Percentiles rank a stretch among this genome's conserved stretches.
These are phyloP conservation scores for Maudiozyma bulderi DNA, from an alignment of 805 yeast species.

Conservation along the genomic window DNA sequence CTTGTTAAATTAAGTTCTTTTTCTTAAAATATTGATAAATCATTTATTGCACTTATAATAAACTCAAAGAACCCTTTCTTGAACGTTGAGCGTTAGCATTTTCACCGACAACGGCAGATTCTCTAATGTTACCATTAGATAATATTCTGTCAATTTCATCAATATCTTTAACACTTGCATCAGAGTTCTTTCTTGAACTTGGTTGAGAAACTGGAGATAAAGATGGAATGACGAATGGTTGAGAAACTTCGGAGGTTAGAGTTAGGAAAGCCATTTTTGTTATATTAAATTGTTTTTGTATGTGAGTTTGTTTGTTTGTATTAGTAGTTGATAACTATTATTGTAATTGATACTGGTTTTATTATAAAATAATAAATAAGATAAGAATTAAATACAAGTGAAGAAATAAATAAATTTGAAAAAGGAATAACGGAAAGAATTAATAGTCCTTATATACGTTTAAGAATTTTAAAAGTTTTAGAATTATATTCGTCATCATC, in stretches of 20 bases:
- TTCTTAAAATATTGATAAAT: too few species aligned
- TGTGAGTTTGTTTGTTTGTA: slow-evolving; percentile 1
- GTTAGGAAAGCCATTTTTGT: slow-evolving; percentile 36
- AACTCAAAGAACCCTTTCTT: slow-evolving; percentile 7
- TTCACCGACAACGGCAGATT: background rate
- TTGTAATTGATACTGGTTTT: background rate
- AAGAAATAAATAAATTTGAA: background rate
- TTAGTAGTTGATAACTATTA: background rate
- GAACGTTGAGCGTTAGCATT: background rate
- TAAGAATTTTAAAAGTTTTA: background rate
- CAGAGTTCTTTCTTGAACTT: slow-evolving; percentile 26
- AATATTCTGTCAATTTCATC: slow-evolving; percentile 6
- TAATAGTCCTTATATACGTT: background rate
- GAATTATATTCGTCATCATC: too few species aligned
- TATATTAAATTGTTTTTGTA: background rate
- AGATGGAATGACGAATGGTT: slow-evolving; percentile 57
- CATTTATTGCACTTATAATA: background rate
- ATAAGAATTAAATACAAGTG: background rate
- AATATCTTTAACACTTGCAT: slow-evolving; percentile 5
- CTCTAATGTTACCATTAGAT: background rate
- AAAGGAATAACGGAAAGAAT: background rate
- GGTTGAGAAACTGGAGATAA: slow-evolving; percentile 46
- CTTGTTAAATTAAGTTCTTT: too few species aligned
- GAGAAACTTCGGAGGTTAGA: slow-evolving; percentile 43
- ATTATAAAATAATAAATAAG: background rate